Percentiles rank a stretch among this genome's conserved stretches.
Evolutionary conservation across 805 yeast genomes (phyloP).

Genomic region (Candida manassasensis): DNA sequence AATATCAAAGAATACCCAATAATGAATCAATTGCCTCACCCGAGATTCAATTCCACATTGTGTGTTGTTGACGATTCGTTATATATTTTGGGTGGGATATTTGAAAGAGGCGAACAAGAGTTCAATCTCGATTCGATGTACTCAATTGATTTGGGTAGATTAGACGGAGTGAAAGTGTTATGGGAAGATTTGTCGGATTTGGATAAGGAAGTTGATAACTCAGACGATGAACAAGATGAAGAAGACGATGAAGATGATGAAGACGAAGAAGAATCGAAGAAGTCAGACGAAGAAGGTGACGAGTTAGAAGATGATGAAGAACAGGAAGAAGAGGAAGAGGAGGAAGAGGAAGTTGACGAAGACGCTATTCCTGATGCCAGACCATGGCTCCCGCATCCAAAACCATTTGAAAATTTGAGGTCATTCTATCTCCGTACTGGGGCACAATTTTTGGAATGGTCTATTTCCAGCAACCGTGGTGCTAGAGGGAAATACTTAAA

Average conservation of each 20-base stretch:
- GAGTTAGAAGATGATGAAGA: constrained; percentile 46
- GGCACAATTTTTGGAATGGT: constrained; percentile 86
- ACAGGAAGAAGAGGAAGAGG: constrained; percentile 67
- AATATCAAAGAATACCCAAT: constrained; percentile 49
- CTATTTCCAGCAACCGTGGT: constrained; percentile 77
- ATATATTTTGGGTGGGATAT: constrained; percentile 85
- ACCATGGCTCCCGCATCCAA: constrained; percentile 97
- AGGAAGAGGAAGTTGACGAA: constrained; percentile 53
- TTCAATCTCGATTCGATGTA: constrained; percentile 81
- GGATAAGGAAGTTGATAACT: constrained; percentile 49
- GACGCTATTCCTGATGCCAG: constrained; percentile 82
- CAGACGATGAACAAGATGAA: constrained; percentile 55
- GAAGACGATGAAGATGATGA: constrained; percentile 59
- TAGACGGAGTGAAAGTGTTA: constrained; percentile 81
- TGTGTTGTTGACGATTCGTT: constrained; percentile 81
- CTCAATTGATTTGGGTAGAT: constrained; percentile 74
- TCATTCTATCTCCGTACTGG: constrained; percentile 85
- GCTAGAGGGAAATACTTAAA: constrained; percentile 88
- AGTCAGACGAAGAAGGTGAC: constrained; percentile 35
- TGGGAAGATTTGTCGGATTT: constrained; percentile 82
- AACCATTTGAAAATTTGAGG: constrained; percentile 81
- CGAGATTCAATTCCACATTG: constrained; percentile 80
- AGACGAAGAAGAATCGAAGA: constrained; percentile 55
- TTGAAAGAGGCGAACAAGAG: constrained; percentile 86
- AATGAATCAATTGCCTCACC: constrained; percentile 69